phyloP scores from a whole-genome alignment of 2,329 filamentous ascomycete species.

The Rhexocercosporidium sp. region DNA sequence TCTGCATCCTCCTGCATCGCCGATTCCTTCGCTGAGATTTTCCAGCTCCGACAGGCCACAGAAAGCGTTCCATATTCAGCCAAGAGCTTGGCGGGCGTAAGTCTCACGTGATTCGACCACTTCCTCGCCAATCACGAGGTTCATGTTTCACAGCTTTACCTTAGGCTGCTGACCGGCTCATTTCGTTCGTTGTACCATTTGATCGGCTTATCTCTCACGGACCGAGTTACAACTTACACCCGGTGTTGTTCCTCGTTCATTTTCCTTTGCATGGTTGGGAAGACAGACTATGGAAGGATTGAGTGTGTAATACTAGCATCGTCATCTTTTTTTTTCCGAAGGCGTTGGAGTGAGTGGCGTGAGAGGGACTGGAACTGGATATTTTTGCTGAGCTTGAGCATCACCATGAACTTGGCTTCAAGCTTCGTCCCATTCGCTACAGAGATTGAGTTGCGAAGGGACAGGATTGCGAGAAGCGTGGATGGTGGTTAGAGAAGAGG shows the following conservation, averaged over 20 bases:
- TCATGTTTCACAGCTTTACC: neutral
- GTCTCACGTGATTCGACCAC: neutral
- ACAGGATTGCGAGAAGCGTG: neutral
- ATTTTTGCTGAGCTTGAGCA: neutral
- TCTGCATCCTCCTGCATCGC: neutral
- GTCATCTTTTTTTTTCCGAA: neutral
- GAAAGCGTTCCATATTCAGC: neutral
- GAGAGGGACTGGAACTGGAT: slow-evolving; percentile 3
- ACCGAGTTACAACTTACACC: neutral
- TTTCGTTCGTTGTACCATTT: slow-evolving; percentile 5
- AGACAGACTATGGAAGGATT: neutral
- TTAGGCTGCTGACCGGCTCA: neutral
- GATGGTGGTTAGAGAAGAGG: neutral
- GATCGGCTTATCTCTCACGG: neutral
- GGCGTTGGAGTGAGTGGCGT: neutral
- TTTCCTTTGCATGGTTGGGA: slow-evolving; percentile 4
- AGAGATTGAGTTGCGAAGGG: neutral
- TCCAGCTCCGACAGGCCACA: slow-evolving; percentile 7
- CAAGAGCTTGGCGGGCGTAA: neutral
- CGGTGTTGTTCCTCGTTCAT: neutral
- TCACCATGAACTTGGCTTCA: neutral
- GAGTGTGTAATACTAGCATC: slow-evolving; percentile 1
- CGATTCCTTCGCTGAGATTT: neutral
- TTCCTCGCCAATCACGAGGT: neutral
- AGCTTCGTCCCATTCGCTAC: neutral